A percentile compares a stretch with the other conserved stretches of the same genome.
These are phyloP conservation scores for Batrachochytrium dendrobatidis DNA, from an alignment of 371 early-diverging fungal genomes.

Conservation along the genomic window DNA sequence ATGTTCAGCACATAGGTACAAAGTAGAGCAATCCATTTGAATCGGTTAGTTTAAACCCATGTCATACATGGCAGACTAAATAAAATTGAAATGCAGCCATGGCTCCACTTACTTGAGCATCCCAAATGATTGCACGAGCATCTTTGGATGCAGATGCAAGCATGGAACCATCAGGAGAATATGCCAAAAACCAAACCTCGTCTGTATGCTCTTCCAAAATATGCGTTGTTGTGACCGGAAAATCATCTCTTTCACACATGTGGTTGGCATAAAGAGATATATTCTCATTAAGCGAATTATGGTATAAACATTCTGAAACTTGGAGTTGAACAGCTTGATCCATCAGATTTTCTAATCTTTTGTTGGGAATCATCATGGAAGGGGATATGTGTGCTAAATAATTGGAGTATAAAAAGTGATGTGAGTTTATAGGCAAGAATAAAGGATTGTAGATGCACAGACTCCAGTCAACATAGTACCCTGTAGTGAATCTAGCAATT, in stretches of 20 bases:
- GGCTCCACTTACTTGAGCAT: conserved; percentile 45
- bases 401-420: neutral
- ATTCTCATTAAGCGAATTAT: conserved; percentile 54
- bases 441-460: neutral
- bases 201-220: conserved; percentile 72
- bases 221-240: conserved; percentile 52
- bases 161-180: conserved; percentile 76
- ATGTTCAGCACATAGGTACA: neutral
- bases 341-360: conserved; percentile 67
- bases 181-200: conserved; percentile 93
- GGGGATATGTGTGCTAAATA: conserved; percentile 64
- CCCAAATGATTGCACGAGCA: conserved; percentile 81
- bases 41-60: neutral
- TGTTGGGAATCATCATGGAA: conserved; percentile 78
- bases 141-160: conserved; percentile 91
- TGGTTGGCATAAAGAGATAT: conserved; percentile 69
- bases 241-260: conserved; percentile 53
- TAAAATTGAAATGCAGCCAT: neutral
- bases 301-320: conserved; percentile 71
- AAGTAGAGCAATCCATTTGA: neutral
- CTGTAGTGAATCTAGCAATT: conserved; percentile 14
- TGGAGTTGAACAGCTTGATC: conserved; percentile 77
- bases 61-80: neutral
- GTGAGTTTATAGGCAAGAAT: too few species aligned
- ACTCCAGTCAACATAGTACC: conserved; percentile 6